Conservation (phyloP, 75 land plant species). For the Cunninghamia lanceolata region DNA sequence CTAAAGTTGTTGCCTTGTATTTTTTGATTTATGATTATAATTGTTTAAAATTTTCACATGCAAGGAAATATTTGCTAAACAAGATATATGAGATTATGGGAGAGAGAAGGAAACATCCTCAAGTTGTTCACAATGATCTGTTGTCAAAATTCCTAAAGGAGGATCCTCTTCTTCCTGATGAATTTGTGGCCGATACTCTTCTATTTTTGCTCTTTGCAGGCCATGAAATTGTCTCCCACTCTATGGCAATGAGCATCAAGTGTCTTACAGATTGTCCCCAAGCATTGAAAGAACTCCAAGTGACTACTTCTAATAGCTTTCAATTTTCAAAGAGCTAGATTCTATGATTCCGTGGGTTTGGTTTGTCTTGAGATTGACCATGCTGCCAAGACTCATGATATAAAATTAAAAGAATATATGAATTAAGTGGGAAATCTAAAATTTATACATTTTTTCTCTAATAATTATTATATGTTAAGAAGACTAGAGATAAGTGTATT, state of each 20-base stretch:
- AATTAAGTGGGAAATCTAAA: no score
- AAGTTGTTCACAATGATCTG: slow-evolving; percentile 5
- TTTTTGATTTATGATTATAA: background rate
- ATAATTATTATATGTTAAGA: no score
- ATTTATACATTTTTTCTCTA: no score
- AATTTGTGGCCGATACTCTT: background rate
- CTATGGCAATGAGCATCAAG: slow-evolving; percentile 1
- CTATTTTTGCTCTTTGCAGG: slow-evolving; percentile 8
- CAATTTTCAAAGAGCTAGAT: background rate
- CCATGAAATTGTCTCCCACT: background rate
- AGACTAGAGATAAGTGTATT: no score
- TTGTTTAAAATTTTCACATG: background rate
- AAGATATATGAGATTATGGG: background rate
- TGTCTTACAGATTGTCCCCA: background rate
- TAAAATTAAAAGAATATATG: no score
- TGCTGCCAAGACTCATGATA: no score
- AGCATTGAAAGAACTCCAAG: background rate
- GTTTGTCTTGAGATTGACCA: no score
- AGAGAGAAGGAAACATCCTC: slow-evolving; percentile 1
- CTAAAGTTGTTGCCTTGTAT: background rate
- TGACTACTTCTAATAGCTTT: background rate
- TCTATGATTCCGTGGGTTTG: background rate
- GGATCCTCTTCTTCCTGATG: background rate
- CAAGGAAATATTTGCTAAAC: background rate
- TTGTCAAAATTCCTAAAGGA: background rate